These are phyloP conservation scores for Parastagonospora nodorum DNA, from an alignment of 2,329 filamentous ascomycete genomes.

Conservation along the genomic window DNA sequence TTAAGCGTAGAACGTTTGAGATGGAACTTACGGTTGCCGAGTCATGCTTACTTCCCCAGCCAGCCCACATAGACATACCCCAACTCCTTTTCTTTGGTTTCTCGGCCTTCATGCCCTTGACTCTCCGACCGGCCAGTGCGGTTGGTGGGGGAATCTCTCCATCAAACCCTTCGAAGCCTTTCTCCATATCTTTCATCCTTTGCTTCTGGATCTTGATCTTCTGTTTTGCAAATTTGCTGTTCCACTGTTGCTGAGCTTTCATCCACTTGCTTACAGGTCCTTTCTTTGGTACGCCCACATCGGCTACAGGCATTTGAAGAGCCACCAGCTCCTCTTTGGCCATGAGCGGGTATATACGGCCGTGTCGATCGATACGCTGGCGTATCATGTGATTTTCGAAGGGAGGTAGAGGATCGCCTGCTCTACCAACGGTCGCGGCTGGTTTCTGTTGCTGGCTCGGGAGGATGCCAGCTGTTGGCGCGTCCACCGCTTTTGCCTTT, in stretches of 20 bases:
- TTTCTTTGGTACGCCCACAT: slow-evolving; percentile 80
- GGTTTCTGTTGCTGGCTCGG: slow-evolving; percentile 14
- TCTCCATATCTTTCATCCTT: slow-evolving; percentile 72
- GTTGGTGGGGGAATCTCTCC: slow-evolving; percentile 83
- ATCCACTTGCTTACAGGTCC: slow-evolving; percentile 85
- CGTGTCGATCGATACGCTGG: slow-evolving; percentile 80
- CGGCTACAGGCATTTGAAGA: slow-evolving; percentile 65
- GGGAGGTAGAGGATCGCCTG: slow-evolving; percentile 78
- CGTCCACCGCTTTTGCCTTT: slow-evolving; percentile 16
- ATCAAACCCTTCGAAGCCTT: slow-evolving; percentile 71
- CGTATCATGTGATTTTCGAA: slow-evolving; percentile 92
- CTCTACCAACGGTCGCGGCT: slow-evolving; percentile 69
- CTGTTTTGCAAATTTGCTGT: slow-evolving; percentile 70
- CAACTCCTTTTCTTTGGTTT: slow-evolving; percentile 69
- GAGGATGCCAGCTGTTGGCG: slow-evolving; percentile 22
- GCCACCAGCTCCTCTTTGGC: slow-evolving; percentile 68
- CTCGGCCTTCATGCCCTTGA: slow-evolving; percentile 52
- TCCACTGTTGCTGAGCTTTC: slow-evolving; percentile 72
- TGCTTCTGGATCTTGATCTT: slow-evolving; percentile 75
- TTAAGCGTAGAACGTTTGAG: not conserved
- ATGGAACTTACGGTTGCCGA: slow-evolving; percentile 64
- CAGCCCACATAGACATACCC: slow-evolving; percentile 81
- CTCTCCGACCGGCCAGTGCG: slow-evolving; percentile 75
- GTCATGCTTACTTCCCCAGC: slow-evolving; percentile 90
- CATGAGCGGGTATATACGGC: slow-evolving; percentile 71